phyloP scores from a whole-genome alignment of 805 yeast species.

The Candida khao-thaluensis region DNA sequence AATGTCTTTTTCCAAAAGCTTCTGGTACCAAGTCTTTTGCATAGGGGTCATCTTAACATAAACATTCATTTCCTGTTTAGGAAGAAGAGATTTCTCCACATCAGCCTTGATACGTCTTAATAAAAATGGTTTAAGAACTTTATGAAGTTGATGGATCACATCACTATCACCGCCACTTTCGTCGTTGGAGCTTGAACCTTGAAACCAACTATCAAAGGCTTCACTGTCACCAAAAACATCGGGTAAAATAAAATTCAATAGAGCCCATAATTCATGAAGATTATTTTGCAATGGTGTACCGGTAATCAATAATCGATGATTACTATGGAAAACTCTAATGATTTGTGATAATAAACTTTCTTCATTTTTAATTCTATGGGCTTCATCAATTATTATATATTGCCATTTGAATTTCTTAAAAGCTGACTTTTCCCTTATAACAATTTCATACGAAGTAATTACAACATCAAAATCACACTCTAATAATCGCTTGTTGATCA shows the following conservation, averaged over 20 bases:
- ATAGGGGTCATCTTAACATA: constrained; percentile 75
- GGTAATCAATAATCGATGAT: constrained; percentile 68
- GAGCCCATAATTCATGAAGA: constrained; percentile 78
- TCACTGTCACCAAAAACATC: constrained; percentile 74
- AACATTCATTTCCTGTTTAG: constrained; percentile 71
- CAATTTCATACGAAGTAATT: constrained; percentile 72
- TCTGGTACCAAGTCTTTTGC: constrained; percentile 78
- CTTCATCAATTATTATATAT: constrained; percentile 78
- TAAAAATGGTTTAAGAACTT: constrained; percentile 72
- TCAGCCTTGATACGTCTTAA: constrained; percentile 75
- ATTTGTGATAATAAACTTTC: constrained; percentile 71
- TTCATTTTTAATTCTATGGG: constrained; percentile 80
- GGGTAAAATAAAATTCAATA: constrained; percentile 71
- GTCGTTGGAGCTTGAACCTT: constrained; percentile 31
- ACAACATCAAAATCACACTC: constrained; percentile 70
- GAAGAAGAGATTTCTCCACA: constrained; percentile 75
- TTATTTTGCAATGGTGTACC: constrained; percentile 85
- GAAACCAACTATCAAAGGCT: constrained; percentile 76
- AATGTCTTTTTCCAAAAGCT: constrained; percentile 72
- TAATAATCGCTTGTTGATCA: constrained; percentile 51
- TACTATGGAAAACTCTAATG: constrained; percentile 67
- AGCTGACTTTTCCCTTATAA: constrained; percentile 68
- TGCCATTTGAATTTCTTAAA: constrained; percentile 71
- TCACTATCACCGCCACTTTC: constrained; percentile 24
- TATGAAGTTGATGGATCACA: constrained; percentile 67